These are phyloP conservation scores for Chondrus crispus DNA, from an alignment of 23 red algal species.

Conservation along the genomic window DNA sequence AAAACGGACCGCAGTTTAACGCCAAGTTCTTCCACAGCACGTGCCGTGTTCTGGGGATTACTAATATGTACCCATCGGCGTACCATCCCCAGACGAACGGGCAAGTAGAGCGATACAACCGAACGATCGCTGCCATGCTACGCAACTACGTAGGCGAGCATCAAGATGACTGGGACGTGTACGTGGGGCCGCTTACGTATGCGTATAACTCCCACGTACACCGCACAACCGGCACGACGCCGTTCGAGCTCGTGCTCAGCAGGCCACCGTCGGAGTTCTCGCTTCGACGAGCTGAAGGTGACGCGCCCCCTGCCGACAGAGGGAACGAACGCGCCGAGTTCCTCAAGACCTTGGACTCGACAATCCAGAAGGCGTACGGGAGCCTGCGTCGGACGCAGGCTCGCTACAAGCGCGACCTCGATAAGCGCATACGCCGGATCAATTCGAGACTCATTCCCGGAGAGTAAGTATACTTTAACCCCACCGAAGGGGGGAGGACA, in stretches of 20 bases:
- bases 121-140: neutral
- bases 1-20: conserved; percentile 20
- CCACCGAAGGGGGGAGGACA: no score
- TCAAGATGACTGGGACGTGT: neutral
- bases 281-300: no score
- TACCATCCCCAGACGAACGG: conserved; percentile 28
- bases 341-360: no score
- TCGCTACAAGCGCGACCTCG: no score
- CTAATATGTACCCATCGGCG: neutral
- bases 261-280: no score
- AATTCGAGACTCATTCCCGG: no score
- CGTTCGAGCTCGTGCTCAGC: conserved; percentile 20
- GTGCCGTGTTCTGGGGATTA: neutral
- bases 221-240: neutral
- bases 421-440: no score
- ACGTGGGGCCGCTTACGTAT: neutral
- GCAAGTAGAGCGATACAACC: conserved; percentile 25
- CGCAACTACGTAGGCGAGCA: conserved; percentile 23
- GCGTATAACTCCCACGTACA: conserved; percentile 33
- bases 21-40: conserved; percentile 14
- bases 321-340: no score
- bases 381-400: no score
- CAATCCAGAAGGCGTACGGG: no score
- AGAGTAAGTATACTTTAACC: no score
- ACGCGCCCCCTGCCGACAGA: no score